A percentile compares a stretch with the other conserved stretches of the same genome.
These are phyloP conservation scores for Aspergillus cristatus DNA, from an alignment of 495 filamentous ascomycete species.

Conservation along the genomic window DNA sequence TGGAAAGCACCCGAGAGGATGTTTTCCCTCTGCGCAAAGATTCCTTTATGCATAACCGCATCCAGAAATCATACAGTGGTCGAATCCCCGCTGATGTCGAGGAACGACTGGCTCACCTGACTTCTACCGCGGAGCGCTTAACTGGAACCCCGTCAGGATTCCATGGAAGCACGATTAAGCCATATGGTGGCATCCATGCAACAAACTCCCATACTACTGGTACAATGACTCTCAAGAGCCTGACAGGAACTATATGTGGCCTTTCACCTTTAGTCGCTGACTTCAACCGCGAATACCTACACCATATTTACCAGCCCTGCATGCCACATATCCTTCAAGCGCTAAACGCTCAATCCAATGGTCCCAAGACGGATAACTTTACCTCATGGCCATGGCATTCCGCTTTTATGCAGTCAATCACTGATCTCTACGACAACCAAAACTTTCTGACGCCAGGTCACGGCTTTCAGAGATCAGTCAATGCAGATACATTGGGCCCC, in stretches of 20 bases:
- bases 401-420: slow-evolving; percentile 28
- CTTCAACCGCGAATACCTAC: slow-evolving; percentile 27
- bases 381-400: slow-evolving; percentile 28
- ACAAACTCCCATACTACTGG: slow-evolving; percentile 25
- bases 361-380: slow-evolving; percentile 11
- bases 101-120: slow-evolving; percentile 21
- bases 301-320: slow-evolving; percentile 37
- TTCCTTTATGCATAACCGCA: slow-evolving; percentile 14
- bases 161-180: slow-evolving; percentile 3
- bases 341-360: slow-evolving; percentile 20
- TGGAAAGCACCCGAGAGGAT: slow-evolving; percentile 37
- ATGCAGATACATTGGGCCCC: slow-evolving; percentile 17
- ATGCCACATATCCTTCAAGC: slow-evolving; percentile 29
- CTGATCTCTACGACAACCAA: slow-evolving; percentile 26
- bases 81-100: slow-evolving; percentile 16
- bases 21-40: slow-evolving; percentile 34
- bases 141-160: slow-evolving; percentile 20
- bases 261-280: slow-evolving; percentile 31
- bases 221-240: slow-evolving; percentile 34
- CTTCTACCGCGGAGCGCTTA: slow-evolving; percentile 23
- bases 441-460: slow-evolving; percentile 16
- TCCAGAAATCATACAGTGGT: slow-evolving; percentile 16
- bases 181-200: slow-evolving; percentile 27
- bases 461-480: slow-evolving; percentile 24
- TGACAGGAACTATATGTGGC: slow-evolving; percentile 30